These are phyloP conservation scores for Metschnikowia shivogae DNA, from an alignment of 805 yeast species.

Conservation along the genomic window DNA sequence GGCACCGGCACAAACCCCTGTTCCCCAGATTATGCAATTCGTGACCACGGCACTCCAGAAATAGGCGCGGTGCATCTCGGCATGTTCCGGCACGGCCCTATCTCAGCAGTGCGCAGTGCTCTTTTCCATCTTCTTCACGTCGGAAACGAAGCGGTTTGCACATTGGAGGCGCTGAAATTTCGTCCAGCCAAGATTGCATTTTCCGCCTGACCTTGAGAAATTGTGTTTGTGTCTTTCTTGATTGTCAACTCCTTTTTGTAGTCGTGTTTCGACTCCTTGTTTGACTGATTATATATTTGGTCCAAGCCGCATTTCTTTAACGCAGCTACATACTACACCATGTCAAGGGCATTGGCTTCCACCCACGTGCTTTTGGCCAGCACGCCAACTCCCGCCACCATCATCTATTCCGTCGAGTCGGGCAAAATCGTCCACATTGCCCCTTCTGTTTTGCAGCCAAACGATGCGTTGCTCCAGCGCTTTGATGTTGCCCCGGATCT, in stretches of 20 bases:
- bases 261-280: neutral
- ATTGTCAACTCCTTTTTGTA: neutral
- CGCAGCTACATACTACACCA: conserved; percentile 14
- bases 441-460: conserved; percentile 25
- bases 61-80: conserved; percentile 1
- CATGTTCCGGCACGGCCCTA: neutral
- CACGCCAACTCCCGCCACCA: conserved; percentile 52
- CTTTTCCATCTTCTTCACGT: too few relatives aligned
- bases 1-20: neutral
- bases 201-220: neutral
- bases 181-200: neutral
- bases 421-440: conserved; percentile 56
- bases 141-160: neutral
- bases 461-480: conserved; percentile 37
- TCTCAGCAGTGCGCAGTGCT: too few relatives aligned
- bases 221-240: neutral
- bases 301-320: neutral
- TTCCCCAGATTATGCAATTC: neutral
- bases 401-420: conserved; percentile 50
- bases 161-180: neutral
- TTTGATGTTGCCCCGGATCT: conserved; percentile 42
- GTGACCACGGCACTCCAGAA: neutral
- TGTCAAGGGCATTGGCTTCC: conserved; percentile 65
- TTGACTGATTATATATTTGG: too few relatives aligned
- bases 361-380: conserved; percentile 50